Percentiles rank a stretch among this genome's conserved stretches.
Conservation (phyloP, 2,329 filamentous ascomycete species). For the Fonsecaea nubica region DNA sequence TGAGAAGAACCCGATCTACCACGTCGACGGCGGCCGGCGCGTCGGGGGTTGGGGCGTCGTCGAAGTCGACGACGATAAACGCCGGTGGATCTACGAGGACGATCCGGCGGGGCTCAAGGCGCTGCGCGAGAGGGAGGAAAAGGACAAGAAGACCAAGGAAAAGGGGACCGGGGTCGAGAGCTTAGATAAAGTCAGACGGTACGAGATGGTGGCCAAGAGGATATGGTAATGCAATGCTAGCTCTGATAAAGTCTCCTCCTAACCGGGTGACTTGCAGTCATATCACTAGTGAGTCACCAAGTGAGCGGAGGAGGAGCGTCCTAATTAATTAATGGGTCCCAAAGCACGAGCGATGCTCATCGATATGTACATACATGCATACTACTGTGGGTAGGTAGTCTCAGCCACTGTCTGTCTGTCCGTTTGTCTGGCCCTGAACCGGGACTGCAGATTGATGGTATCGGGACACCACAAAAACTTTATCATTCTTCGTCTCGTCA, state of each 20-base stretch:
- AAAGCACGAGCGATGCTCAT: no score
- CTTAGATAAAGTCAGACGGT: slow-evolving; percentile 74
- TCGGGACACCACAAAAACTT: no score
- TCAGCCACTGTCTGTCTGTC: no score
- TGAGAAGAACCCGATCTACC: slow-evolving; percentile 67
- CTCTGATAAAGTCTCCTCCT: no score
- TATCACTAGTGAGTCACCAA: not conserved
- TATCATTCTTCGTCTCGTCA: no score
- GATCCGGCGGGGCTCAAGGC: slow-evolving; percentile 74
- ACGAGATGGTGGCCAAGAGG: slow-evolving; percentile 94
- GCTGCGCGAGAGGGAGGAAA: slow-evolving; percentile 66
- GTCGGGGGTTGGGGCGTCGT: slow-evolving; percentile 83
- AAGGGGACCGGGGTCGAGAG: slow-evolving; percentile 63
- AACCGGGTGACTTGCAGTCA: no score
- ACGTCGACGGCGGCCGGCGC: slow-evolving; percentile 75
- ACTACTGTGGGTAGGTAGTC: no score
- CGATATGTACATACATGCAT: not conserved
- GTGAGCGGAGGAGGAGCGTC: not conserved
- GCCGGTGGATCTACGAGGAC: slow-evolving; percentile 85
- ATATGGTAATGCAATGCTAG: slow-evolving; percentile 72
- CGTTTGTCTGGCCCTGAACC: no score
- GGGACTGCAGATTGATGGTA: no score
- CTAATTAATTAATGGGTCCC: no score
- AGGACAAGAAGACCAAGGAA: slow-evolving; percentile 65
- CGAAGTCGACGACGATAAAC: slow-evolving; percentile 86